A percentile compares a stretch with the other conserved stretches of the same genome.
phyloP scores from a whole-genome alignment of 2,329 filamentous ascomycete genomes.

The Epichloe brachyelytri region DNA sequence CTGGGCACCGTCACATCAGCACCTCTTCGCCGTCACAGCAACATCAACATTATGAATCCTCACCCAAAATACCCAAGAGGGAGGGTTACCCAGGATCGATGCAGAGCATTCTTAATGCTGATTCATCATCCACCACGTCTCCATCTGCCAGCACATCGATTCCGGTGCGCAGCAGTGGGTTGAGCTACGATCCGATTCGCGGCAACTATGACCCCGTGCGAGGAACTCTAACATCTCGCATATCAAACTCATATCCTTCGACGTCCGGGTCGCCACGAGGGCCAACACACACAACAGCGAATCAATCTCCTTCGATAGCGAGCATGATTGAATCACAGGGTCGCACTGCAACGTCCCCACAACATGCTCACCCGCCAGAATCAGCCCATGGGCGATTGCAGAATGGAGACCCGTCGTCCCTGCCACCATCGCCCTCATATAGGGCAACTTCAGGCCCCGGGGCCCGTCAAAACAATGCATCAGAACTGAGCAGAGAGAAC shows the following conservation, averaged over 20 bases:
- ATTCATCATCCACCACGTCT: slow-evolving; percentile 30
- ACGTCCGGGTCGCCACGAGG: slow-evolving; percentile 38
- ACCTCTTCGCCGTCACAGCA: slow-evolving; percentile 12
- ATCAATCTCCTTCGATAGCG: slow-evolving; percentile 69
- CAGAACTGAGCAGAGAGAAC: slow-evolving; percentile 26
- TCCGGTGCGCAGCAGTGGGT: slow-evolving; percentile 53
- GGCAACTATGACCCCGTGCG: slow-evolving; percentile 56
- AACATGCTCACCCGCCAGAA: slow-evolving; percentile 14
- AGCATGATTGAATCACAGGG: slow-evolving; percentile 61
- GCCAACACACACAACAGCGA: slow-evolving; percentile 18
- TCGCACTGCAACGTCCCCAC: slow-evolving; percentile 16
- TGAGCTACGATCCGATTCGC: slow-evolving; percentile 82
- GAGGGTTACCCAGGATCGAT: slow-evolving; percentile 39
- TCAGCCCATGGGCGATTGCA: slow-evolving; percentile 19
- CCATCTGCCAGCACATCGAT: slow-evolving; percentile 25
- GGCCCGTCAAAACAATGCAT: slow-evolving; percentile 15
- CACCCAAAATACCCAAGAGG: slow-evolving; percentile 37
- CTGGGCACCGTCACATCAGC: slow-evolving; percentile 11
- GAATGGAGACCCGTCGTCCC: slow-evolving; percentile 22
- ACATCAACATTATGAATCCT: slow-evolving; percentile 11
- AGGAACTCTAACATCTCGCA: slow-evolving; percentile 44
- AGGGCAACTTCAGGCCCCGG: slow-evolving; percentile 20
- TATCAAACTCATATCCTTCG: slow-evolving; percentile 33
- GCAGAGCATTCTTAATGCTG: slow-evolving; percentile 43
- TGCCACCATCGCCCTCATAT: slow-evolving; percentile 31